Percentiles rank a stretch among this genome's conserved stretches.
These are phyloP conservation scores for Dryas alaskensis DNA, from an alignment of 306 rosid genomes.

Conservation along the genomic window DNA sequence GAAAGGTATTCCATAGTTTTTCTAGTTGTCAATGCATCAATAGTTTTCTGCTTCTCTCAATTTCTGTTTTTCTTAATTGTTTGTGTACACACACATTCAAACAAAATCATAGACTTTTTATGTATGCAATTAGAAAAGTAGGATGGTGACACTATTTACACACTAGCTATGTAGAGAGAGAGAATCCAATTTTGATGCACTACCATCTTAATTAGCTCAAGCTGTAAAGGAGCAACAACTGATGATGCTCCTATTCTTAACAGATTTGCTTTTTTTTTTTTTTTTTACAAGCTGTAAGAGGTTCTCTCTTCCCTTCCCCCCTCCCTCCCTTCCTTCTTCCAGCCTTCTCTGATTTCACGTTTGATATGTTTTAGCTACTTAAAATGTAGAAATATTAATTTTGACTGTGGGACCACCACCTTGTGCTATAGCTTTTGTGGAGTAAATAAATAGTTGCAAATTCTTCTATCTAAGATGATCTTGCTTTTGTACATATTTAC, in stretches of 20 bases:
- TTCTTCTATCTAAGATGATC: neutral
- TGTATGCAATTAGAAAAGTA: neutral
- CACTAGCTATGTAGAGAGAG: neutral
- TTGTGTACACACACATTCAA: neutral
- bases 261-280: neutral
- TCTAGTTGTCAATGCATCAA: neutral
- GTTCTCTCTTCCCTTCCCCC: constrained; percentile 32
- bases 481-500: neutral
- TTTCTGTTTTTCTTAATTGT: constrained; percentile 5
- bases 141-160: neutral
- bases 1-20: constrained; percentile 45
- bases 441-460: neutral
- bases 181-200: neutral
- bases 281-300: constrained; percentile 35
- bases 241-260: neutral
- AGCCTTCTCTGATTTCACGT: neutral
- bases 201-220: neutral
- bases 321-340: neutral
- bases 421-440: neutral
- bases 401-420: neutral
- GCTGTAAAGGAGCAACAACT: neutral
- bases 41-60: constrained; percentile 10
- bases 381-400: neutral
- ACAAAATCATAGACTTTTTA: neutral
- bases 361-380: too few relatives aligned